Base-by-base conservation (phyloP, 768 basidiomycete species). In the Phanerochaete sordida region DNA sequence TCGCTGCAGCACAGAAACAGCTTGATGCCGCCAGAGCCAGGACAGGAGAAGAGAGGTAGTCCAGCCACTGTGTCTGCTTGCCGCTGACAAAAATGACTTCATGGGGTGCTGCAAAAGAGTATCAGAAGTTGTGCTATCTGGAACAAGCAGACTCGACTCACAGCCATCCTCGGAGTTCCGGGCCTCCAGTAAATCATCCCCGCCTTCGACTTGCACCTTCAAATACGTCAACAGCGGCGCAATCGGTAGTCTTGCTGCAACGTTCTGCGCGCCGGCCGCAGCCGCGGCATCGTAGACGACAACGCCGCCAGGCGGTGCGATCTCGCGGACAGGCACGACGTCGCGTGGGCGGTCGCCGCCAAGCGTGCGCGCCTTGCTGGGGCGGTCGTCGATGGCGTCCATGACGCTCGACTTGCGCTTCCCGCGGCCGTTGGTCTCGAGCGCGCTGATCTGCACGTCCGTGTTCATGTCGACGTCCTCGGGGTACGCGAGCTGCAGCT, bases 41-140 rank as follows among this genome's bases (percentile, higher is more conserved):
- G n/a, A 84, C 85, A 26, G 89, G 86, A 1, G 82, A 84, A 1
- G 90, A 85, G 8, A 96, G 67, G 73, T 91, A 98, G 72, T 98
- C 95, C 46, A 95, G 73, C 94, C 95, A 98, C 56, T 90, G 85
- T 12, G 85, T 88, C 60, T 87, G 83, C 74, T 85, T 86, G 33
- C 82, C 80, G 66, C 76, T 82, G 56, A 83, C 74, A 60, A 85
- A 85, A 6, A 82, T 74, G 16, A 98, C 79, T 66, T 94, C 93
- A 19, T 83, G 81, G 3, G 80, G 77, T n/a, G 57, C 58, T 58
- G 30, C 24, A 49, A 4, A n/a, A 26, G 9, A 33, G 21, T 8
- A 30, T 61, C 35, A 51, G 50, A 26, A n/a, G n/a, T n/a, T n/a
- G n/a, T n/a, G n/a, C n/a, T n/a, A n/a, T n/a, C n/a, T n/a, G n/a